These are phyloP conservation scores for Cladophialophora carrionii DNA, from an alignment of 2,329 filamentous ascomycete genomes.

Conservation along the genomic window DNA sequence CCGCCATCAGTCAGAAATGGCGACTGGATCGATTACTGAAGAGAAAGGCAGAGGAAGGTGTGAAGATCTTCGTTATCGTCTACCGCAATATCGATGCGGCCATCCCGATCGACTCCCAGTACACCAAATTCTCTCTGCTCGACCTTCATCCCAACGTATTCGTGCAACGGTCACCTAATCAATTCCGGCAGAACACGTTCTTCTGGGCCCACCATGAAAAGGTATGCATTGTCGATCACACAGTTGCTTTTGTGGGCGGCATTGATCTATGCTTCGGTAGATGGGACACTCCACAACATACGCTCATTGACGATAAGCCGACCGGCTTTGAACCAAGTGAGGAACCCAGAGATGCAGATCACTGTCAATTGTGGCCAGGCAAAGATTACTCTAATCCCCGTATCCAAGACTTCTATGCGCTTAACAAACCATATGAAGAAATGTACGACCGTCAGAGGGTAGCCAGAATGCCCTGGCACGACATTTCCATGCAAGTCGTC, in stretches of 20 bases:
- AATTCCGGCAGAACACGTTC: conserved; percentile 98
- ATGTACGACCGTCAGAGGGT: conserved; percentile 94
- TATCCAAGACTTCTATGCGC: conserved; percentile 89
- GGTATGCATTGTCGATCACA: conserved; percentile 94
- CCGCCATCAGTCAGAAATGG: conserved; percentile 98
- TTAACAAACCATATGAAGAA: conserved; percentile 94
- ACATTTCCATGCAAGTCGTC: conserved; percentile 96
- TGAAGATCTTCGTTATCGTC: conserved; percentile 97
- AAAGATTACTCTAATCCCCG: conserved; percentile 98
- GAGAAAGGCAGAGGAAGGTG: conserved; percentile 88
- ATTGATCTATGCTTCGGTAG: conserved; percentile 96
- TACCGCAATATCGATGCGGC: conserved; percentile 98
- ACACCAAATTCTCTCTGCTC: conserved; percentile 93
- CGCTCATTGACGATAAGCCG: conserved; percentile 86
- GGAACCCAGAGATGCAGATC: conserved; percentile 81
- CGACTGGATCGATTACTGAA: conserved; percentile 90
- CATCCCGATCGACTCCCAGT: conserved; percentile 96
- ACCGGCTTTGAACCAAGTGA: conserved; percentile 86
- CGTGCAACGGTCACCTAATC: conserved; percentile 92
- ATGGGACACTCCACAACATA: conserved; percentile 95
- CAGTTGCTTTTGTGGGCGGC: conserved; percentile 91
- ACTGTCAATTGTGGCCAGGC: conserved; percentile 94
- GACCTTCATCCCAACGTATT: conserved; percentile 96
- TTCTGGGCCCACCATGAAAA: conserved; percentile 99
- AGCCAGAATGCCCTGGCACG: conserved; percentile 97